Conservation (phyloP, 2,329 filamentous ascomycete genomes). For the Aureobasidium sp. region DNA sequence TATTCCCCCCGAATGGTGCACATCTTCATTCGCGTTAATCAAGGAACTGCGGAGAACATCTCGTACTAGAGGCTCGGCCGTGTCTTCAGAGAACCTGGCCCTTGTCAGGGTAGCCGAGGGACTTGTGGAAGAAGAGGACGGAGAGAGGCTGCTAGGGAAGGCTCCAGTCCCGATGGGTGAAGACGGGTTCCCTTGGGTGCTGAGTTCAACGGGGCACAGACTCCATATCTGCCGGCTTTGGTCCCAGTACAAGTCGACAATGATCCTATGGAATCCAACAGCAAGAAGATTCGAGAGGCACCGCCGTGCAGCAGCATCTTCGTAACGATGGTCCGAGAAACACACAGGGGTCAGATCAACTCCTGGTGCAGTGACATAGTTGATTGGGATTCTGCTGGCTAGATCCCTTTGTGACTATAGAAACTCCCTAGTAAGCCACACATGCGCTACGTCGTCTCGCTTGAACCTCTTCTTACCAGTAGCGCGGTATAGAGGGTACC, state of each 20-base stretch:
- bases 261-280: constrained; percentile 48
- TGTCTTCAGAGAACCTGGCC: neutral
- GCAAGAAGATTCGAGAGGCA: constrained; percentile 57
- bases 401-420: constrained; percentile 54
- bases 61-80: neutral
- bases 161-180: constrained; percentile 12
- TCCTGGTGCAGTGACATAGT: constrained; percentile 50
- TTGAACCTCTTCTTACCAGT: constrained; percentile 20
- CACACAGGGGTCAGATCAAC: constrained; percentile 51
- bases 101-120: neutral
- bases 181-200: constrained; percentile 14
- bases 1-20: neutral
- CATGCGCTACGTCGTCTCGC: neutral
- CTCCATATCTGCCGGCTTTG: constrained; percentile 44
- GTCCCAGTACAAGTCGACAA: constrained; percentile 58
- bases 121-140: constrained; percentile 11
- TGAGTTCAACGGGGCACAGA: constrained; percentile 50
- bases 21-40: neutral
- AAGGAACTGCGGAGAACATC: neutral
- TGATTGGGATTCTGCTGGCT: constrained; percentile 50
- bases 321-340: constrained; percentile 46
- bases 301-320: constrained; percentile 40
- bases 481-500: constrained; percentile 19
- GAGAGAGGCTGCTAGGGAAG: constrained; percentile 11
- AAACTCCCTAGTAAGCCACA: constrained; percentile 8